Conservation (phyloP, 2,329 filamentous ascomycete genomes). For the Stenocarpella maydis region DNA sequence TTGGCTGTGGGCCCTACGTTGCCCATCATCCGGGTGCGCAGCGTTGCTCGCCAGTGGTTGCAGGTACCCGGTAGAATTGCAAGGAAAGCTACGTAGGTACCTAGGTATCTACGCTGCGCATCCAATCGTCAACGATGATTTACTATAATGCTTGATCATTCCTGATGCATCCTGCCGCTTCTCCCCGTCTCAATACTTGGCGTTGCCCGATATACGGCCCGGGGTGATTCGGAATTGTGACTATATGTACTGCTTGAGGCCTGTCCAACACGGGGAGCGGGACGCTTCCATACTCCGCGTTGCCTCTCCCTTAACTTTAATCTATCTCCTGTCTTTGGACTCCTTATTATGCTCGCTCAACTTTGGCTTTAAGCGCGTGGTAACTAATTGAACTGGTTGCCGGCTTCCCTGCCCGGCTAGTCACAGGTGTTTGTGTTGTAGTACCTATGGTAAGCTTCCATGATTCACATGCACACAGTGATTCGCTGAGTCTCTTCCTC, state of each 20-base stretch:
- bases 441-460: background rate
- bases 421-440: background rate
- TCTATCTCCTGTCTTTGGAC: background rate
- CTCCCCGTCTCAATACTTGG: background rate
- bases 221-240: background rate
- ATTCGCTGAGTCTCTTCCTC: background rate
- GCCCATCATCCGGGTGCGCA: background rate
- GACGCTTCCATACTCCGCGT: background rate
- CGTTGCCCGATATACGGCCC: background rate
- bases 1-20: background rate
- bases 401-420: background rate
- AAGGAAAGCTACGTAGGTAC: too few species aligned
- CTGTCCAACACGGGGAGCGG: background rate
- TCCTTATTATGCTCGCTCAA: background rate
- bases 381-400: background rate
- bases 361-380: background rate
- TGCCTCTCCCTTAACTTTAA: background rate
- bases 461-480: background rate
- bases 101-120: too few species aligned
- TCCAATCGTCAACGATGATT: too few species aligned
- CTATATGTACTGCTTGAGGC: background rate
- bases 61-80: background rate
- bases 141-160: background rate
- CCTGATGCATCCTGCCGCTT: background rate
- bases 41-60: background rate